Evolutionary conservation across 106 monocot species (phyloP).

Genomic region (Acorus calamus): DNA sequence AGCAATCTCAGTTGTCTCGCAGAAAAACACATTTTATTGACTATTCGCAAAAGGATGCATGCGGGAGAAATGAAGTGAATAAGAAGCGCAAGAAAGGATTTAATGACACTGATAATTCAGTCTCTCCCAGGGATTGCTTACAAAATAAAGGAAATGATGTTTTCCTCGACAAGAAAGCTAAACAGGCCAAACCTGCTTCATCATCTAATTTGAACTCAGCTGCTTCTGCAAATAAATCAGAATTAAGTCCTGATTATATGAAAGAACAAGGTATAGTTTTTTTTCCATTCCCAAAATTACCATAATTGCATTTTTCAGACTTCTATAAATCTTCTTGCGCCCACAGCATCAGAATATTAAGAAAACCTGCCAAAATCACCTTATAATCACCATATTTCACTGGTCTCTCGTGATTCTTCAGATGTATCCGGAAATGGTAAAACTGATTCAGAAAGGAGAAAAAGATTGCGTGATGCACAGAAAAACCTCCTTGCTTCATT

Average conservation of each 20-base stretch:
- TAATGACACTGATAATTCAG: constrained; percentile 14
- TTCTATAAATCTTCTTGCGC: too few relatives aligned
- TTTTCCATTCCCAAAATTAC: too few relatives aligned
- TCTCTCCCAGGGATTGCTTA: constrained; percentile 1
- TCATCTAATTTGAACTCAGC: neutral
- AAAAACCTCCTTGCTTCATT: constrained; percentile 37
- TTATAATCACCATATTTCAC: constrained; percentile 4
- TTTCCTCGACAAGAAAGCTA: neutral
- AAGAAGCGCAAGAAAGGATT: constrained; percentile 44
- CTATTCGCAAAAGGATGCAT: constrained; percentile 8
- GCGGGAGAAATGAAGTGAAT: constrained; percentile 42
- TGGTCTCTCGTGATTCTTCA: constrained; percentile 9
- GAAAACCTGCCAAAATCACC: too few relatives aligned
- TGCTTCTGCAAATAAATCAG: too few relatives aligned
- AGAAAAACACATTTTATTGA: constrained; percentile 33
- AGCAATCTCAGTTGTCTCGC: constrained; percentile 32
- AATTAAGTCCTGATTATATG: too few relatives aligned
- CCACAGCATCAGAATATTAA: too few relatives aligned
- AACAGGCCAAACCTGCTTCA: neutral
- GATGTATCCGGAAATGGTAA: constrained; percentile 12
- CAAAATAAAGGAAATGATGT: constrained; percentile 20
- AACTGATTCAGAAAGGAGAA: constrained; percentile 23
- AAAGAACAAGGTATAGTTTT: too few relatives aligned
- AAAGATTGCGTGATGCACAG: constrained; percentile 27
- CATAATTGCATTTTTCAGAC: too few relatives aligned